Percentiles rank a stretch among this genome's conserved stretches.
Evolutionary conservation across 495 filamentous ascomycete genomes (phyloP).

Genomic region (Penicillium steckii): DNA sequence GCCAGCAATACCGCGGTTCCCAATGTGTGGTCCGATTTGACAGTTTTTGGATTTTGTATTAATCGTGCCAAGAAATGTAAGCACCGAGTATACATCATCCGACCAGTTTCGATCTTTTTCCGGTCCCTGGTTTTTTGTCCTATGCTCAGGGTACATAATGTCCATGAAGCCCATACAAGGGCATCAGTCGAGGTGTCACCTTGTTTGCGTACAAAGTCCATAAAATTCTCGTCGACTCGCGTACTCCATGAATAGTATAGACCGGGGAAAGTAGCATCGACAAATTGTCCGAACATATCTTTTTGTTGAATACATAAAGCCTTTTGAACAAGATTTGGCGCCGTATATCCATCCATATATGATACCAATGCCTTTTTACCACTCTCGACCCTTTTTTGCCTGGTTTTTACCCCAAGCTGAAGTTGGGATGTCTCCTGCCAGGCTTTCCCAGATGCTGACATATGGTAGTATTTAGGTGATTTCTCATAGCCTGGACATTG

Average conservation of each 20-base stretch:
- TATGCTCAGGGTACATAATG: slow-evolving; percentile 10
- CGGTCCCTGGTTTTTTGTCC: not conserved
- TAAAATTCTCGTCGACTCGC: slow-evolving; percentile 16
- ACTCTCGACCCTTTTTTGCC: not conserved
- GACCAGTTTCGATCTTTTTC: not conserved
- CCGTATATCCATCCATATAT: slow-evolving; percentile 11
- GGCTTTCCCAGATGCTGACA: not conserved
- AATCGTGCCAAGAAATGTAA: slow-evolving; percentile 10
- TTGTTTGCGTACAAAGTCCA: slow-evolving; percentile 20
- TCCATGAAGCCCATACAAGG: slow-evolving; percentile 9
- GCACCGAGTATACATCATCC: slow-evolving; percentile 18
- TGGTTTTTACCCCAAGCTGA: not conserved
- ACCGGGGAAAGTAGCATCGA: slow-evolving; percentile 14
- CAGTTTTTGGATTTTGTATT: slow-evolving; percentile 11
- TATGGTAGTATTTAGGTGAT: slow-evolving; percentile 18
- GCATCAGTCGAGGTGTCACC: slow-evolving; percentile 5
- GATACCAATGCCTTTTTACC: not conserved
- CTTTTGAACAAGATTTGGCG: slow-evolving; percentile 14
- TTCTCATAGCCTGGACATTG: slow-evolving; percentile 32
- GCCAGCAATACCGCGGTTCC: slow-evolving; percentile 25
- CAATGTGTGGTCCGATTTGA: slow-evolving; percentile 17
- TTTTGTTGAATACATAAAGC: slow-evolving; percentile 17
- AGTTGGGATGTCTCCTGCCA: not conserved
- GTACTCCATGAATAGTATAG: slow-evolving; percentile 12
- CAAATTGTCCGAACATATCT: slow-evolving; percentile 17